Conservation (phyloP, 768 basidiomycete species). For the Rhodotorula diobovata region DNA sequence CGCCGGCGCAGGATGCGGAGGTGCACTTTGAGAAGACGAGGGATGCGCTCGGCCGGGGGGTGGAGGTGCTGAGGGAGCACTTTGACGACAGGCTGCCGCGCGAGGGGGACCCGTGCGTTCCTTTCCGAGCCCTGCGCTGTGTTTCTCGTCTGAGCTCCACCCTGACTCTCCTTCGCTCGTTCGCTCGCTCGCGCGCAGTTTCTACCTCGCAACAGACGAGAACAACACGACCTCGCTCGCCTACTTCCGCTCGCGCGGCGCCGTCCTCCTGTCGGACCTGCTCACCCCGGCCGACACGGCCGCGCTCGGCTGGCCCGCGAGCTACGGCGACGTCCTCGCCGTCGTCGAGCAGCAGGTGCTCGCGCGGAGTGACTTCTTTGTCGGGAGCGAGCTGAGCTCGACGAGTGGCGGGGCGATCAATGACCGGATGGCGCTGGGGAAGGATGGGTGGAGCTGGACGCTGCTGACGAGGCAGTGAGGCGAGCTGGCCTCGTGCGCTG, state of each 20-base stretch:
- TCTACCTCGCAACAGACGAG: slow-evolving; percentile 22
- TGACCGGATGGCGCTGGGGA: background rate
- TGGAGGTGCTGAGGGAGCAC: background rate
- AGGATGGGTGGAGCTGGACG: slow-evolving; percentile 5
- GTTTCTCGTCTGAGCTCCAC: background rate
- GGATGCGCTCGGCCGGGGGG: background rate
- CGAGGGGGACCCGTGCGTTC: slow-evolving; percentile 12
- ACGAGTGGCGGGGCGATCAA: slow-evolving; percentile 15
- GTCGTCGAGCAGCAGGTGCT: slow-evolving; percentile 19
- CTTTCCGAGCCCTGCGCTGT: too few relatives aligned
- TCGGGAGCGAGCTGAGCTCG: slow-evolving; percentile 13
- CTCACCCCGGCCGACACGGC: background rate
- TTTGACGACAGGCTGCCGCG: background rate
- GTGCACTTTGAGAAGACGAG: slow-evolving; percentile 4
- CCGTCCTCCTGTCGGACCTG: slow-evolving; percentile 18
- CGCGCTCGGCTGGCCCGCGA: background rate
- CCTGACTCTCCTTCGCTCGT: background rate
- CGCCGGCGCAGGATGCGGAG: background rate
- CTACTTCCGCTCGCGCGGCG: slow-evolving; percentile 6
- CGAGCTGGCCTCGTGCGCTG: background rate
- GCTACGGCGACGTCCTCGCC: slow-evolving; percentile 11
- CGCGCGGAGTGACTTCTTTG: slow-evolving; percentile 2
- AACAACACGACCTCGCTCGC: background rate
- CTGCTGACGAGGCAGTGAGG: background rate
- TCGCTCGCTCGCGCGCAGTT: background rate